These are phyloP conservation scores for Biscogniauxia sp. DNA, from an alignment of 2,329 filamentous ascomycete species.

Conservation along the genomic window DNA sequence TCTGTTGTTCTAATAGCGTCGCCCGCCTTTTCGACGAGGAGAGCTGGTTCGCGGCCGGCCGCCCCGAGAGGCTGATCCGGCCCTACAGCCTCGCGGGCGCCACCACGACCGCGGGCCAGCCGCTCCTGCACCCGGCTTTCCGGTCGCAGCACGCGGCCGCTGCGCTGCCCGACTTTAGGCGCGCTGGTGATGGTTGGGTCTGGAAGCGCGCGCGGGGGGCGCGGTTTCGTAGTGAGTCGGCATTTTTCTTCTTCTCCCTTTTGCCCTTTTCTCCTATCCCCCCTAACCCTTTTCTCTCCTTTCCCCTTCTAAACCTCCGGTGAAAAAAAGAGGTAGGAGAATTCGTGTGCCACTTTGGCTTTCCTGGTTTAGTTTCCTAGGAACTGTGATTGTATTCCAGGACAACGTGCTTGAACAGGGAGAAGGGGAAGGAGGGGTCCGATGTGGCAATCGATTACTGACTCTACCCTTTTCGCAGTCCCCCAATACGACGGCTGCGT, in stretches of 20 bases:
- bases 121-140: too few species aligned
- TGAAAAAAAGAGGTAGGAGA: too few species aligned
- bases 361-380: too few species aligned
- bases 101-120: too few species aligned
- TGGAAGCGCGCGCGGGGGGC: conserved; percentile 29
- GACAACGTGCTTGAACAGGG: too few species aligned
- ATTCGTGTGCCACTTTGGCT: too few species aligned
- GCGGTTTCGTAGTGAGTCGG: conserved; percentile 31
- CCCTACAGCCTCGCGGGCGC: conserved; percentile 11
- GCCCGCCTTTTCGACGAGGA: conserved; percentile 25
- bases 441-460: neutral
- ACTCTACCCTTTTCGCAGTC: neutral
- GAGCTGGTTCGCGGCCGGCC: conserved; percentile 14
- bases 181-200: conserved; percentile 20
- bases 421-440: too few species aligned
- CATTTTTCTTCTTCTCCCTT: too few species aligned
- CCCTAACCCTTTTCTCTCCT: too few species aligned
- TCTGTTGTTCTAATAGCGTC: conserved; percentile 23
- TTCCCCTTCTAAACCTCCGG: too few species aligned
- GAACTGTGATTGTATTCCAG: too few species aligned
- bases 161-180: conserved; percentile 29
- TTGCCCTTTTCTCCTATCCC: too few species aligned
- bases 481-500: conserved; percentile 24
- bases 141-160: conserved; percentile 22
- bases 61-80: conserved; percentile 16